Evolutionary conservation across 1,284 basidiomycete species (phyloP).

Genomic region (Boletus holoroseus): DNA sequence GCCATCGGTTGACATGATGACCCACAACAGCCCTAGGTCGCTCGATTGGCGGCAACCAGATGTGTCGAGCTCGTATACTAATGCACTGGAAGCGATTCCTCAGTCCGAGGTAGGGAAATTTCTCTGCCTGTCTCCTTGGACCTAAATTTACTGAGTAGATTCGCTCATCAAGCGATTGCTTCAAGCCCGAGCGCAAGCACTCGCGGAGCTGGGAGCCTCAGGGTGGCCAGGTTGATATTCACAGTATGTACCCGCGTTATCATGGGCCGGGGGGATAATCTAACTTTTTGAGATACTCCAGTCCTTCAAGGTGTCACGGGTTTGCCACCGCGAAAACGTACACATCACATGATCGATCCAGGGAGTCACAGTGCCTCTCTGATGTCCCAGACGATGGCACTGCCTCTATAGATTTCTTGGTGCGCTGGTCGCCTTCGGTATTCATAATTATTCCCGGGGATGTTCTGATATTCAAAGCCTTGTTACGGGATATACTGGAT

Average conservation of each 20-base stretch:
- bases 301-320: constrained; percentile 43
- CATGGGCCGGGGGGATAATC: constrained; percentile 18
- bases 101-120: constrained; percentile 47
- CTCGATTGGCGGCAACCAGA: constrained; percentile 51
- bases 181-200: constrained; percentile 49
- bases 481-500: constrained; percentile 12
- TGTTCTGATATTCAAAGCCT: constrained; percentile 13
- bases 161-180: constrained; percentile 41
- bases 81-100: constrained; percentile 37
- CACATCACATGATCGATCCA: constrained; percentile 54
- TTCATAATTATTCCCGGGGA: constrained; percentile 15
- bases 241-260: constrained; percentile 24
- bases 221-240: constrained; percentile 38
- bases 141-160: constrained; percentile 34
- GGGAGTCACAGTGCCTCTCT: constrained; percentile 41
- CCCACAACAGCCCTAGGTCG: constrained; percentile 39
- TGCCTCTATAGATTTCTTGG: constrained; percentile 29
- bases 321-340: constrained; percentile 53
- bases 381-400: constrained; percentile 45
- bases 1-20: constrained; percentile 32
- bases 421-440: constrained; percentile 22
- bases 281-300: constrained; percentile 14
- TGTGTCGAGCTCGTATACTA: constrained; percentile 43
- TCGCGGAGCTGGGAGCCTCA: constrained; percentile 51
- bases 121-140: constrained; percentile 15